Percentiles rank a stretch among this genome's conserved stretches.
phyloP scores from a whole-genome alignment of 371 early-diverging fungal genomes.

The Mucor velutinosus region DNA sequence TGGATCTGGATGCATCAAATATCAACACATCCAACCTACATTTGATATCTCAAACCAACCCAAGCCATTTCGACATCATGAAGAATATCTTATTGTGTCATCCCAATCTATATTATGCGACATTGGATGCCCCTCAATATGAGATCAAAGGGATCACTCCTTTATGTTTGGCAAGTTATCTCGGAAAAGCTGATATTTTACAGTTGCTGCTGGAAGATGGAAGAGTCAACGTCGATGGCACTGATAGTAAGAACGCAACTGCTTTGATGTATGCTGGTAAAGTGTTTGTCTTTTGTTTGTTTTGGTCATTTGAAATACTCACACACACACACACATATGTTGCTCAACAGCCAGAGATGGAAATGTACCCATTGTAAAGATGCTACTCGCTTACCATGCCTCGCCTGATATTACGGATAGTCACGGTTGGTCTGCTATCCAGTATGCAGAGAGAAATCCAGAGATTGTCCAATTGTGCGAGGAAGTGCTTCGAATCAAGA shows the following conservation, averaged over 20 bases:
- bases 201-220: slow-evolving; percentile 65
- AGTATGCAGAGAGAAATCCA: slow-evolving; percentile 65
- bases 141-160: slow-evolving; percentile 75
- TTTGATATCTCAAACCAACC: slow-evolving; percentile 58
- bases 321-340: neutral
- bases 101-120: slow-evolving; percentile 56
- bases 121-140: slow-evolving; percentile 65
- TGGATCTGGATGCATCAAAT: slow-evolving; percentile 53
- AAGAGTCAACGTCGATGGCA: slow-evolving; percentile 67
- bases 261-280: slow-evolving; percentile 83
- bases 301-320: neutral
- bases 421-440: slow-evolving; percentile 75
- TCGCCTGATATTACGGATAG: slow-evolving; percentile 63
- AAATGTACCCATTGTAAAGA: slow-evolving; percentile 61
- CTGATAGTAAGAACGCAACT: slow-evolving; percentile 73
- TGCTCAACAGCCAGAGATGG: slow-evolving; percentile 72
- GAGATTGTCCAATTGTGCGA: slow-evolving; percentile 66
- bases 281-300: slow-evolving; percentile 4
- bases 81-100: slow-evolving; percentile 59
- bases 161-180: slow-evolving; percentile 74
- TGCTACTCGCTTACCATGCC: slow-evolving; percentile 60
- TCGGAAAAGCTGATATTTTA: slow-evolving; percentile 68
- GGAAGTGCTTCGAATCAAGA: slow-evolving; percentile 51
- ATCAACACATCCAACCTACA: slow-evolving; percentile 65
- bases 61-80: slow-evolving; percentile 60